phyloP scores from a whole-genome alignment of 139 green algal species.

The Asterochloris erici region DNA sequence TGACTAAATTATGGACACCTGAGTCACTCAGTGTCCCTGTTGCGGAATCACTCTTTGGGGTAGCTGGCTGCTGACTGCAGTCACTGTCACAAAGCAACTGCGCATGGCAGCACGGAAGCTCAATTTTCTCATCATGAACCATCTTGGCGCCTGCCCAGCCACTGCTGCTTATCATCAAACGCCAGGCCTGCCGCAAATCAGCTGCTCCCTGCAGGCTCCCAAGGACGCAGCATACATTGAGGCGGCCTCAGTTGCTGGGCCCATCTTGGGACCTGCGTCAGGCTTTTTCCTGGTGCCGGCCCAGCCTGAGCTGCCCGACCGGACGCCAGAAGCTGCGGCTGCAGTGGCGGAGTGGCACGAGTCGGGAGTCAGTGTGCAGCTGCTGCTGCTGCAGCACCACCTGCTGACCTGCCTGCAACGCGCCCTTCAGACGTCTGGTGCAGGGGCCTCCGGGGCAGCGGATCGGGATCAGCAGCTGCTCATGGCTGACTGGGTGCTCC shows the following conservation, averaged over 20 bases:
- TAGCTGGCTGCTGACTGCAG: background rate
- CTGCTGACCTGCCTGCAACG: too few relatives aligned
- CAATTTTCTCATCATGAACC: background rate
- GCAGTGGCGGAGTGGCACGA: background rate
- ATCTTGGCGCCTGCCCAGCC: background rate
- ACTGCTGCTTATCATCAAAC: background rate
- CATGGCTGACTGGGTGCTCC: conserved; percentile 9
- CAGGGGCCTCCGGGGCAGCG: background rate
- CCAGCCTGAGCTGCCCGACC: too few relatives aligned
- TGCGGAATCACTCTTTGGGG: background rate
- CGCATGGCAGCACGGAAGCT: background rate
- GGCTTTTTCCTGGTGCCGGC: background rate
- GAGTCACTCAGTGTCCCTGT: background rate
- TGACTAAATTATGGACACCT: too few relatives aligned
- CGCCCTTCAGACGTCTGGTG: background rate
- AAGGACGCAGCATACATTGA: background rate
- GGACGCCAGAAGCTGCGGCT: background rate
- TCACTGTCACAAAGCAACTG: background rate
- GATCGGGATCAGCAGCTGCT: background rate
- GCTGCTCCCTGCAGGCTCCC: background rate
- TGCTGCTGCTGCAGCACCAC: too few relatives aligned
- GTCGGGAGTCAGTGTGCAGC: background rate
- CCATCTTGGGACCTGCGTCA: background rate
- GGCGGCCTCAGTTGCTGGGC: too few relatives aligned
- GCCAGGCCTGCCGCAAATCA: background rate